These are phyloP conservation scores for Tulasnella sp. DNA, from an alignment of 768 basidiomycete species.

Conservation along the genomic window DNA sequence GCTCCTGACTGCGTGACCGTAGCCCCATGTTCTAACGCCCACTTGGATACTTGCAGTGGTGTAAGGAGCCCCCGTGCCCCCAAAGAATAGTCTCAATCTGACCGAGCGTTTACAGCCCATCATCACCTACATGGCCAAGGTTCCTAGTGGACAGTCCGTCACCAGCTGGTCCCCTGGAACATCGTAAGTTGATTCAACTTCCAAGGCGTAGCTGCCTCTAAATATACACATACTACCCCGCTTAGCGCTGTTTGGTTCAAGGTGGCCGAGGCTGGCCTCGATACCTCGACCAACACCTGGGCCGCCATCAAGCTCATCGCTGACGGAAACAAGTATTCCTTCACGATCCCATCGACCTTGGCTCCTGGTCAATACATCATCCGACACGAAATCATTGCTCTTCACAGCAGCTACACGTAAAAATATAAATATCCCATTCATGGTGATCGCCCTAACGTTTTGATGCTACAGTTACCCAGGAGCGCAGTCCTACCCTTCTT, in stretches of 20 bases:
- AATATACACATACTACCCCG: neutral
- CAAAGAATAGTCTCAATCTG: neutral
- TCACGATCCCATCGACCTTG: conserved; percentile 48
- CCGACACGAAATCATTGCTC: conserved; percentile 40
- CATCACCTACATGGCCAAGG: conserved; percentile 50
- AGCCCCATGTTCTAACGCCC: neutral
- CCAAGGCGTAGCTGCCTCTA: neutral
- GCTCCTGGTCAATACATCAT: conserved; percentile 51
- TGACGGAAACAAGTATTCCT: conserved; percentile 45
- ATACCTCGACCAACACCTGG: conserved; percentile 42
- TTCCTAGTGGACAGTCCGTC: conserved; percentile 42
- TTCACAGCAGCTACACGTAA: conserved; percentile 22
- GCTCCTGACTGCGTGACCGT: neutral
- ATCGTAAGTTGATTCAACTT: conserved; percentile 36
- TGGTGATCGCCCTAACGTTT: neutral
- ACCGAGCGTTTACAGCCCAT: conserved; percentile 38
- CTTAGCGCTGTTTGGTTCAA: conserved; percentile 53
- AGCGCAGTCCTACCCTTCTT: conserved; percentile 32
- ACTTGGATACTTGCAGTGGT: neutral
- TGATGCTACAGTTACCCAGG: neutral
- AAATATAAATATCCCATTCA: neutral
- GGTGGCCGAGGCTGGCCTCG: conserved; percentile 47
- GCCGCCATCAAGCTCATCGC: conserved; percentile 45
- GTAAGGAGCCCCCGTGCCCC: neutral
- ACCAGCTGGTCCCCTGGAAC: conserved; percentile 46